Evolutionary conservation across 1,284 basidiomycete genomes (phyloP), one percentile per base, ranked within the genome.

Genomic region (Puccinia triticina): DNA sequence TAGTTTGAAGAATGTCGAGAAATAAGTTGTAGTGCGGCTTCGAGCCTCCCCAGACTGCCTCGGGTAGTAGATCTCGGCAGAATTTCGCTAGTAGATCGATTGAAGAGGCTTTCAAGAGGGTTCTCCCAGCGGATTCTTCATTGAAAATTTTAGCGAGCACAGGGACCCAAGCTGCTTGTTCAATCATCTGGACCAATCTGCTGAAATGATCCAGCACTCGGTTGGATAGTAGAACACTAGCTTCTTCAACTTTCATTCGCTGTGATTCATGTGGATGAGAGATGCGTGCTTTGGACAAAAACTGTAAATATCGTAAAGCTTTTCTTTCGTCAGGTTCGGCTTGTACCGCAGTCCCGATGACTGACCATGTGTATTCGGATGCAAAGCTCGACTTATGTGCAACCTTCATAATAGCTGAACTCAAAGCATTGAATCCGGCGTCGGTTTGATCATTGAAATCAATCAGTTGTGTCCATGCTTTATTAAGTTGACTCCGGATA

Each of bases 11-110:
- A 55, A 61, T 74, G 34, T 64, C 57, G 61, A 74, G 72, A 50
- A 82, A 75, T 23, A 82, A 48, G 72, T 61, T 73, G 61, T 75
- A 73, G 67, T 82, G 80, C 16, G 50, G 46, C 34, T 21, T 73
- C 29, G 72, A 82, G 26, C 72, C 80, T 26, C 43, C 32, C 80
- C 80, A 82, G 26, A 82, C 40, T 26, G 61, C 72, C 40, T 40
- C 40, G 21, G 80, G 72, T 55, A 82, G 48, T 21, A 18, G 23
- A 64, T 34, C 48, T 53, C 29, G 40, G 48, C 46, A 55, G 48
- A 82, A 82, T 50, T 14, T 40, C 18, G 34, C 57, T 21, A 82
- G 37, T n/a, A 40, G 23, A 2, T 46, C 18, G 23, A 21, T 72
- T 37, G 59, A 64, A 40, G 59, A 66, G 37, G 43, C 72, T 23